Evolutionary conservation across 176 grass and related monocot genomes (phyloP), one percentile per base, ranked within the genome.

Genomic region (Thinopyrum elongatum): DNA sequence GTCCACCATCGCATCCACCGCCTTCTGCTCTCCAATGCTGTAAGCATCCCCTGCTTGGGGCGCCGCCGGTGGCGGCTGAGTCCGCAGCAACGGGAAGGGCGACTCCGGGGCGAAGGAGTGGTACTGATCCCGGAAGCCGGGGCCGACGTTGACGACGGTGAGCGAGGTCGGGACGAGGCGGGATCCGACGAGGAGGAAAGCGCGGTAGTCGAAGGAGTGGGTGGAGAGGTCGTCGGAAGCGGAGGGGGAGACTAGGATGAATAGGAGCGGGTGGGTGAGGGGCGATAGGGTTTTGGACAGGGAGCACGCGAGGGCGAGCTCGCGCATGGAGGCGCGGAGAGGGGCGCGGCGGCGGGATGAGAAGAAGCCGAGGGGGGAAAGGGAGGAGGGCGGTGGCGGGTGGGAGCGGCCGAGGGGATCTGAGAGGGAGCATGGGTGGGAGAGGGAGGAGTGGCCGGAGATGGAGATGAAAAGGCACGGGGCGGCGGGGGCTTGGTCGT

Each of bases 321-420:
- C 93, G 33, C 88, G 82, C 90, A 92, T 95, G 85, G 90, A 88
- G 42, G 85, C 79, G 74, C 88, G 90, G 62, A 92, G 82, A 6
- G 79, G 62, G 44, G 93, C 62, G 44, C 77, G 85, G 73, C 93
- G 88, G 64, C 93, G 90, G 38, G 88, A 89, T 49, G 93, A 95
- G 90, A 92, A 95, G 87, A 89, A 95, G 57, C 93, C 93, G 25
- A 92, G 36, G 23, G 81, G 22, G 8, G 38, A 10, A 29, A 76
- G 10, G 15, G 82, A 28, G 44, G 3, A 11, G 19, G 35, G 75
- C 0, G 41, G 4, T 1, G 66, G 0, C n/a, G 60, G 36, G 53
- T 76, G 21, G 87, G 88, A 29, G 74, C 82, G 74, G 51, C 93
- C 88, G 23, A 92, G 85, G 63, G 82, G 27, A 4, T 86, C 83